Percentiles rank a stretch among this genome's conserved stretches.
phyloP scores from a whole-genome alignment of 2,329 filamentous ascomycete species.

The Thelonectria rubi region DNA sequence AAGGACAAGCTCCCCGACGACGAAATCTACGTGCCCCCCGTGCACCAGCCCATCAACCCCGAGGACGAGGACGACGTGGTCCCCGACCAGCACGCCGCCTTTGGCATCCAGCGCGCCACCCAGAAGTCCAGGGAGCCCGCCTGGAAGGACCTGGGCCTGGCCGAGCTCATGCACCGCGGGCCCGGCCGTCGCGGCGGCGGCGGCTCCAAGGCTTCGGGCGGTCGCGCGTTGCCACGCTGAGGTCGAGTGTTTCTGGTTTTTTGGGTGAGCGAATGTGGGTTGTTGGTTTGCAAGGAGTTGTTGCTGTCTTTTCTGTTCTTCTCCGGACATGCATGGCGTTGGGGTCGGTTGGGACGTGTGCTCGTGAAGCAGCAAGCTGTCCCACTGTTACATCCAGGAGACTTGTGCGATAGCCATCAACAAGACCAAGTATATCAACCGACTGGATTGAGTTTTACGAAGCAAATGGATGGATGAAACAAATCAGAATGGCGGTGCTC shows the following conservation, averaged over 20 bases:
- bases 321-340: background rate
- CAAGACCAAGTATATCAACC: background rate
- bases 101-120: slow-evolving; percentile 84
- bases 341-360: background rate
- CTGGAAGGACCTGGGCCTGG: slow-evolving; percentile 83
- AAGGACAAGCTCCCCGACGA: slow-evolving; percentile 76
- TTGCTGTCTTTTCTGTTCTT: background rate
- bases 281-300: background rate
- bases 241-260: background rate
- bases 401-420: background rate
- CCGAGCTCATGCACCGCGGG: slow-evolving; percentile 72
- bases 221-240: slow-evolving; percentile 34
- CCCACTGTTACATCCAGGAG: too few species aligned
- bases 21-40: slow-evolving; percentile 82
- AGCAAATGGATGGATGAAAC: background rate
- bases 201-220: slow-evolving; percentile 29
- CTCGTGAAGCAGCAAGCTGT: background rate
- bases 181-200: slow-evolving; percentile 48
- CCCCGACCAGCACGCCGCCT: slow-evolving; percentile 86
- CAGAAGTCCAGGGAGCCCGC: slow-evolving; percentile 75
- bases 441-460: background rate
- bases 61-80: slow-evolving; percentile 91
- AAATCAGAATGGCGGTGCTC: background rate
- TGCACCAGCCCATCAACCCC: slow-evolving; percentile 84
- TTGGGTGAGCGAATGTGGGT: background rate